Base-by-base conservation (phyloP, 2,329 filamentous ascomycete species). In the Scedosporium apiospermum region DNA sequence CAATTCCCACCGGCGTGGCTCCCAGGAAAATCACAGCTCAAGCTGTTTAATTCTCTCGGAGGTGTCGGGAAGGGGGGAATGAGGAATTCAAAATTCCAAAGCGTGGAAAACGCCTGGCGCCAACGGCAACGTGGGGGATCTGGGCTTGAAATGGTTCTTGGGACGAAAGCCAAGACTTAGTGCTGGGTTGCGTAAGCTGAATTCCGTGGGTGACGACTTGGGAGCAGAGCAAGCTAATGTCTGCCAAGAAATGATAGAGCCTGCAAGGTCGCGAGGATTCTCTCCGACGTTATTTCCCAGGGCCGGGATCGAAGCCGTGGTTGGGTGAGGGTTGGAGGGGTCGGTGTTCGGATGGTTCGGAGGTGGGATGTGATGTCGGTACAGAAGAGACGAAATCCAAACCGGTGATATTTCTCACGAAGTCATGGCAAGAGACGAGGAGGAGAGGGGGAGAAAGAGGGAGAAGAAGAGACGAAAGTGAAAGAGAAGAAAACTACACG, bases 171-270 rank as follows among this genome's bases (percentile, higher is more conserved):
- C 23, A 30, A 41, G 57, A 18, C 16, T 23, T 60, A 12, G 58
- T 21, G 44, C 44, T 23, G 3, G n/a, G 4, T 41, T 60, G 58
- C 38, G 18, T 41, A 60, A 23, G 58, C 58, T 7, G 26, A 21
- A 46, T 46, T 46, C 44, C 16, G 44, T 16, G 44, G 18, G 44
- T 4, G 44, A 46, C 4, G 18, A 21, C 14, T n/a, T n/a, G 27
- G 18, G 10, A 46, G n/a, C 41, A 60, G 58, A 60, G 18, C 38
- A 60, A 60, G 58, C 41, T 16, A 46, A 60, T 60, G 58, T 27
- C 38, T 60, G 58, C 58, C 44, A 46, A 46, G 44, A 46, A 46
- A 46, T n/a, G 18, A 16, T 46, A 6, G 44, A 46, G 18, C 9
- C 30, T 34, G 30, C 30, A 34, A 10, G 30, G 30, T 9, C 30